Evolutionary conservation across 2,329 filamentous ascomycete species (phyloP).

Genomic region (Calonectria ilicicola): DNA sequence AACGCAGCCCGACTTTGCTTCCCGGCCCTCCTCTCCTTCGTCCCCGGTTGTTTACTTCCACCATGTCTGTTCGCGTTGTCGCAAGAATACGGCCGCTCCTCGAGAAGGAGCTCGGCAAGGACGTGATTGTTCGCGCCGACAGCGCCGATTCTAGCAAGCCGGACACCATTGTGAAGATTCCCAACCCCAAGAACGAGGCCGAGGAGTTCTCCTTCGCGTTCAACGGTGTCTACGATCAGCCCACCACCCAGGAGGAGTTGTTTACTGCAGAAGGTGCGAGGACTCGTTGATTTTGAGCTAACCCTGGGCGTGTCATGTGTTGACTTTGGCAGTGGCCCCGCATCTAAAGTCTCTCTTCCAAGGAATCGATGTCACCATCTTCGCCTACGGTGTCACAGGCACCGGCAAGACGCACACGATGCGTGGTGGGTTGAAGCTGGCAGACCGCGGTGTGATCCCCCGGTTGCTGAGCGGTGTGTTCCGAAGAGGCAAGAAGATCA

Average conservation of each 20-base stretch:
- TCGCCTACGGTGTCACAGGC: slow-evolving; percentile 93
- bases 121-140: slow-evolving; percentile 83
- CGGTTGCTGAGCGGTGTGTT: slow-evolving; percentile 88
- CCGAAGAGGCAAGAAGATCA: slow-evolving; percentile 84
- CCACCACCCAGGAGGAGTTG: slow-evolving; percentile 84
- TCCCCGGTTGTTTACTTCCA: slow-evolving; percentile 29
- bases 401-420: slow-evolving; percentile 97
- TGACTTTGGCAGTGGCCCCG: slow-evolving; percentile 75
- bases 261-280: slow-evolving; percentile 87
- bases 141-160: slow-evolving; percentile 71
- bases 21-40: slow-evolving; percentile 18
- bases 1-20: slow-evolving; percentile 28
- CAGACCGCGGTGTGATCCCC: slow-evolving; percentile 89
- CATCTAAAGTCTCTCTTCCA: slow-evolving; percentile 93
- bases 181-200: slow-evolving; percentile 90
- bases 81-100: slow-evolving; percentile 91
- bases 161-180: slow-evolving; percentile 83
- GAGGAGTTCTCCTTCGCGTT: slow-evolving; percentile 96
- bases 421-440: slow-evolving; percentile 88
- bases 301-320: slow-evolving; percentile 30
- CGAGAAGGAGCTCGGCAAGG: slow-evolving; percentile 85
- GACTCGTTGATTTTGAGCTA: slow-evolving; percentile 1
- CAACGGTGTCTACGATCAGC: slow-evolving; percentile 89
- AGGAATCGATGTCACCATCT: slow-evolving; percentile 88
- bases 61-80: slow-evolving; percentile 83